Conservation (phyloP, 345 rosid species). For the Citrus reticulata region DNA sequence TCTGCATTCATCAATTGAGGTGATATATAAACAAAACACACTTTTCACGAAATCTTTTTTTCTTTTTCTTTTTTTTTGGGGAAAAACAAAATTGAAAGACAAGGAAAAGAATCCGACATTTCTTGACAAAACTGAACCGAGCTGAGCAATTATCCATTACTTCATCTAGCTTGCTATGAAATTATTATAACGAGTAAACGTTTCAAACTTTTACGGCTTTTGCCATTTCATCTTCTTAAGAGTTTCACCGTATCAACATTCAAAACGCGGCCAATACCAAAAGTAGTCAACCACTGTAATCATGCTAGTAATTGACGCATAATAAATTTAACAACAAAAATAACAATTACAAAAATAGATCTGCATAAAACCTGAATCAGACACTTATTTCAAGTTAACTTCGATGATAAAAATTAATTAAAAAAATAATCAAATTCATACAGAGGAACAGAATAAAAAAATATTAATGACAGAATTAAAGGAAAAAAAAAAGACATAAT, state of each 20-base stretch:
- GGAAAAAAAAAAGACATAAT: background rate
- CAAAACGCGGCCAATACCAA: background rate
- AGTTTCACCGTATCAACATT: background rate
- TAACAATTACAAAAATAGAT: background rate
- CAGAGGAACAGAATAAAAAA: background rate
- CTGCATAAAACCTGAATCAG: background rate
- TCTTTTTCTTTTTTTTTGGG: background rate
- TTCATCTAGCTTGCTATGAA: background rate
- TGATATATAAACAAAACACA: background rate
- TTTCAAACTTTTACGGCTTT: background rate
- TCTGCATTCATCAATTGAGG: background rate
- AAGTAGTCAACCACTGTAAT: background rate
- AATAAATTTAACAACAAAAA: background rate
- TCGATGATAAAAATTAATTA: background rate
- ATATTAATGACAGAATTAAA: background rate
- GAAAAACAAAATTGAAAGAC: background rate
- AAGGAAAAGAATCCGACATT: background rate
- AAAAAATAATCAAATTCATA: background rate
- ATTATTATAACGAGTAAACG: background rate
- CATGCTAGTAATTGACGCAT: background rate
- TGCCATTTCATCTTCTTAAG: background rate
- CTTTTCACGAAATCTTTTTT: background rate
- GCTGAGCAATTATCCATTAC: background rate
- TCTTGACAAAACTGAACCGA: background rate
- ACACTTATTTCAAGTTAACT: background rate